Conservation (phyloP, 2,329 filamentous ascomycete species). For the Hypoxylon sp. region DNA sequence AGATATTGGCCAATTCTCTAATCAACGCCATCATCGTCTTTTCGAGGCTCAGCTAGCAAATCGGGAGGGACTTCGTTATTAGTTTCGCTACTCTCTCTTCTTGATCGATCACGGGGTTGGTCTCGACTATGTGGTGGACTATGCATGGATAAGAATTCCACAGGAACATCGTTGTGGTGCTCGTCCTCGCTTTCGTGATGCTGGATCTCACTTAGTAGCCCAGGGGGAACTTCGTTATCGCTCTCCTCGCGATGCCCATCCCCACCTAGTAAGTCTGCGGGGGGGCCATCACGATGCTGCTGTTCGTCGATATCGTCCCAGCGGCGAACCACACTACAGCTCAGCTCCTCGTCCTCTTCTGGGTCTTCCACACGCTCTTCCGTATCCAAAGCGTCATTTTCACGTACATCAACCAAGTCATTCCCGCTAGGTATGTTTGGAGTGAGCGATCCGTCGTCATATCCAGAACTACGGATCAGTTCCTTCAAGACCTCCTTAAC, state of each 20-base stretch:
- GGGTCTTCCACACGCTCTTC: conserved; percentile 28
- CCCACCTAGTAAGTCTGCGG: conserved; percentile 57
- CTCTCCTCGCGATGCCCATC: conserved; percentile 53
- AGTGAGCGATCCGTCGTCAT: conserved; percentile 44
- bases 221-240: conserved; percentile 49
- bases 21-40: conserved; percentile 36
- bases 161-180: conserved; percentile 63
- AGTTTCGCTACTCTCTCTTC: conserved; percentile 48
- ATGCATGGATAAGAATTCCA: conserved; percentile 67
- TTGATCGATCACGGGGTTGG: conserved; percentile 2
- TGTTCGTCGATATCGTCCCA: conserved; percentile 54
- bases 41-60: conserved; percentile 47
- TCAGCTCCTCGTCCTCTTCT: conserved; percentile 50
- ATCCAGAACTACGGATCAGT: conserved; percentile 54
- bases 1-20: conserved; percentile 13
- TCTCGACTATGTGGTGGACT: conserved; percentile 40
- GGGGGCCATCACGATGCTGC: conserved; percentile 58
- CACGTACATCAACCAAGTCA: conserved; percentile 42
- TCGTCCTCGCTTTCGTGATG: conserved; percentile 42
- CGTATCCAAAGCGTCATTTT: conserved; percentile 12
- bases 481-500: conserved; percentile 69
- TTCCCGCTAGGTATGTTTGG: conserved; percentile 17
- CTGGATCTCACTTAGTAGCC: conserved; percentile 42
- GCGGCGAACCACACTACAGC: conserved; percentile 55
- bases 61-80: conserved; percentile 50